Conservation (phyloP, 2,329 filamentous ascomycete species). For the Fusarium luffae region DNA sequence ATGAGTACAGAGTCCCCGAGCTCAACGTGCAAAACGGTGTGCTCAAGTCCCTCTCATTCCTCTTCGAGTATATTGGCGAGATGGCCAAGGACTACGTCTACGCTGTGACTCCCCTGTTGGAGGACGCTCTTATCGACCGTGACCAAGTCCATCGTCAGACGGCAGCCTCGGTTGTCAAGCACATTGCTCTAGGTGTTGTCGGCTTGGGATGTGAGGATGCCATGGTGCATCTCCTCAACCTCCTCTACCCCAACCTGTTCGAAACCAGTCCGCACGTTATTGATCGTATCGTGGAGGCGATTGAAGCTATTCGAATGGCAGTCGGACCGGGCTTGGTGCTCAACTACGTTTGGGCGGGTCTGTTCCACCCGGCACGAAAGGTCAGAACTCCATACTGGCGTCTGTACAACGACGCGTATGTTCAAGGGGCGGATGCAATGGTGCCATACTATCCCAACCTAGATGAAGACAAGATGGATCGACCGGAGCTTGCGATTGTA, state of each 20-base stretch:
- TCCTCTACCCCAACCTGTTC: conserved; percentile 96
- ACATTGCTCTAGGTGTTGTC: conserved; percentile 96
- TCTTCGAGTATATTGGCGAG: conserved; percentile 99
- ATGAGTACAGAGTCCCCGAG: conserved; percentile 97
- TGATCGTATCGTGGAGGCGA: conserved; percentile 95
- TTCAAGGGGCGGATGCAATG: conserved; percentile 92
- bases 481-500: conserved; percentile 85
- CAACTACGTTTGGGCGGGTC: conserved; percentile 97
- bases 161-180: conserved; percentile 95
- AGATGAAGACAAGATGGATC: conserved; percentile 80
- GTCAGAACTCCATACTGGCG: conserved; percentile 96
- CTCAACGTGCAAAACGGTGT: conserved; percentile 99
- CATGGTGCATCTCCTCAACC: conserved; percentile 96
- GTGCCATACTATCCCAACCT: conserved; percentile 94
- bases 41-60: conserved; percentile 93
- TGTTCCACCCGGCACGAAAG: conserved; percentile 97
- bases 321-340: conserved; percentile 92
- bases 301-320: conserved; percentile 93
- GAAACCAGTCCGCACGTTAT: conserved; percentile 99
- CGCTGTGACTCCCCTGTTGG: conserved; percentile 92
- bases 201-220: conserved; percentile 97
- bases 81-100: conserved; percentile 99
- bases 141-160: conserved; percentile 99
- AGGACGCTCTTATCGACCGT: conserved; percentile 96
- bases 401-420: conserved; percentile 96